Conservation (phyloP, 2,329 filamentous ascomycete genomes). For the Berkeleyomyces basicola region DNA sequence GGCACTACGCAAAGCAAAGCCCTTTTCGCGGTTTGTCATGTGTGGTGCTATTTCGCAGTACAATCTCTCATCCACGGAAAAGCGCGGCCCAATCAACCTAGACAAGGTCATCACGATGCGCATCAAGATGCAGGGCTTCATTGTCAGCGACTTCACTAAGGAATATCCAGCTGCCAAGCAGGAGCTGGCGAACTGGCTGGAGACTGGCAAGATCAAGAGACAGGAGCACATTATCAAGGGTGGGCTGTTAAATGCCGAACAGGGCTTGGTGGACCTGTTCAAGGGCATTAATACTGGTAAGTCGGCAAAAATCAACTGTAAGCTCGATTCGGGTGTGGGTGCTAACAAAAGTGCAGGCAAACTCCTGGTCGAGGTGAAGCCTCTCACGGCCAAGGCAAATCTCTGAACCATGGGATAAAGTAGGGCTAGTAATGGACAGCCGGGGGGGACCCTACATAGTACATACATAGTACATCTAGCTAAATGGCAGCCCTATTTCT, state of each 20-base stretch:
- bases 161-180: conserved; percentile 40
- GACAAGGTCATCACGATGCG: conserved; percentile 35
- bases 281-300: conserved; percentile 55
- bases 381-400: not conserved
- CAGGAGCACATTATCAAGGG: conserved; percentile 56
- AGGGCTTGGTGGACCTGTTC: conserved; percentile 47
- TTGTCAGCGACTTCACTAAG: conserved; percentile 49
- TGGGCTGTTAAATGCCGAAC: conserved; percentile 47
- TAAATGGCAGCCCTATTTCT: not conserved
- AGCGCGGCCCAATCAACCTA: conserved; percentile 40
- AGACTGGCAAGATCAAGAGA: conserved; percentile 53
- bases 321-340: not conserved
- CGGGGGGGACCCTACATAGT: not conserved
- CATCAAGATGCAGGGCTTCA: conserved; percentile 53
- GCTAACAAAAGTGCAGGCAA: conserved; percentile 3
- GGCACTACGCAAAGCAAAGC: conserved; percentile 46
- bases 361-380: conserved; percentile 38
- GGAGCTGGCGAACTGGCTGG: conserved; percentile 50
- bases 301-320: conserved; percentile 11
- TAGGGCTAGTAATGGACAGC: not conserved
- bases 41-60: conserved; percentile 58
- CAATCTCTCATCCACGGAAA: conserved; percentile 32
- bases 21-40: conserved; percentile 48
- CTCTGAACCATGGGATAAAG: not conserved
- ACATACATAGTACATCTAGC: no score